phyloP scores from a whole-genome alignment of 257 asterid genomes.

The Nicotiana otophora region DNA sequence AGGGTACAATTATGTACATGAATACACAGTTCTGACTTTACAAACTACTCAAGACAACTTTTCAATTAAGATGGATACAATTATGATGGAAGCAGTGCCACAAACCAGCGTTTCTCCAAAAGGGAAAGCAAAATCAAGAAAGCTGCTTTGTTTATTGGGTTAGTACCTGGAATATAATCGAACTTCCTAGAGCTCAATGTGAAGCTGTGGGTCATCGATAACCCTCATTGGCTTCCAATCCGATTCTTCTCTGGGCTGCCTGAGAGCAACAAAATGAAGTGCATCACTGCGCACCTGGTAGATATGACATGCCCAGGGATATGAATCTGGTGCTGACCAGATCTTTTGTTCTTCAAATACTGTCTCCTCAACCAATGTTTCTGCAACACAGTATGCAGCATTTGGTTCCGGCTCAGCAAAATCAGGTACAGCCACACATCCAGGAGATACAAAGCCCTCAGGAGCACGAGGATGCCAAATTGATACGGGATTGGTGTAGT shows the following conservation, averaged over 20 bases:
- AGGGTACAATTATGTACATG: not conserved
- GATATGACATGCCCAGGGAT: constrained; percentile 94
- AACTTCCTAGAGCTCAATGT: not conserved
- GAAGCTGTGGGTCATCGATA: constrained; percentile 34
- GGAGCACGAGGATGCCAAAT: constrained; percentile 98
- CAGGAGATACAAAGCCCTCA: constrained; percentile 73
- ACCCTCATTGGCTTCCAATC: constrained; percentile 76
- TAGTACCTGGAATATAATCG: not conserved
- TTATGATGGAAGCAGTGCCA: not conserved
- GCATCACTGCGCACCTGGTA: constrained; percentile 77
- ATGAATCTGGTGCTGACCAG: constrained; percentile 85
- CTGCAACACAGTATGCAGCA: constrained; percentile 61
- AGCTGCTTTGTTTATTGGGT: not conserved
- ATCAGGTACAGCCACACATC: constrained; percentile 63
- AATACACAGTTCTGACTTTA: not conserved
- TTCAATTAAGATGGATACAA: not conserved
- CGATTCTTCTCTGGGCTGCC: constrained; percentile 78
- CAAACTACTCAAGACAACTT: not conserved
- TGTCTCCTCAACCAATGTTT: constrained; percentile 63
- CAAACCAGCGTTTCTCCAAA: not conserved
- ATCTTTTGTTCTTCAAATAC: constrained; percentile 78
- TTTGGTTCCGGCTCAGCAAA: constrained; percentile 69
- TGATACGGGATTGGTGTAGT: constrained; percentile 60
- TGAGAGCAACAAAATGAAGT: constrained; percentile 80
- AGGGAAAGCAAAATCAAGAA: not conserved